A percentile compares a stretch with the other conserved stretches of the same genome.
These are phyloP conservation scores for Inga oerstediana DNA, from an alignment of 306 rosid genomes.

Conservation along the genomic window DNA sequence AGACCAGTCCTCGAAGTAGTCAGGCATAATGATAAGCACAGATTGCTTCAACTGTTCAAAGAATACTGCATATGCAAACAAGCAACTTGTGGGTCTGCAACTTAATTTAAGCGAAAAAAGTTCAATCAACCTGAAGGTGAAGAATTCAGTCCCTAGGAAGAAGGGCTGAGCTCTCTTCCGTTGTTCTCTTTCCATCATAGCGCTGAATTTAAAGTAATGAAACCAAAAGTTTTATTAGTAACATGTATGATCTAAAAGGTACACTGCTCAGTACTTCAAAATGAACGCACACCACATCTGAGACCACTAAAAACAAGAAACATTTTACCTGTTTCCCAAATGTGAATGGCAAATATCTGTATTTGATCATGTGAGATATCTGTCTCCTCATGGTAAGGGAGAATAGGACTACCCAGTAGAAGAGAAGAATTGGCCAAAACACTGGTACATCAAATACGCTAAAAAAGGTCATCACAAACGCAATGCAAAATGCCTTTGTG, in stretches of 20 bases:
- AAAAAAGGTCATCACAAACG: constrained; percentile 83
- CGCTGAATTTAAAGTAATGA: constrained; percentile 54
- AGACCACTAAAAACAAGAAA: neutral
- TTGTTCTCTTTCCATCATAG: constrained; percentile 66
- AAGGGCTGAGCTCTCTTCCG: constrained; percentile 51
- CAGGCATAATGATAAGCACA: constrained; percentile 34
- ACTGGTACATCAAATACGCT: constrained; percentile 67
- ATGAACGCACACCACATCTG: neutral
- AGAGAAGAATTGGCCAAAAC: constrained; percentile 96
- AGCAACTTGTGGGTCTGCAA: constrained; percentile 31
- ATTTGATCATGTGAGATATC: constrained; percentile 91
- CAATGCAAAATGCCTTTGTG: constrained; percentile 89
- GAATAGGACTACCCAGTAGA: constrained; percentile 88
- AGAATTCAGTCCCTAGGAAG: constrained; percentile 53
- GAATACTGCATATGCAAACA: constrained; percentile 38
- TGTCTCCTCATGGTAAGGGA: constrained; percentile 92
- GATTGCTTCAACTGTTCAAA: constrained; percentile 42
- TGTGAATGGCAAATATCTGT: constrained; percentile 93
- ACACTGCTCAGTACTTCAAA: constrained; percentile 5
- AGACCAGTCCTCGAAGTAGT: constrained; percentile 35
- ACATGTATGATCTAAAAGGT: constrained; percentile 8
- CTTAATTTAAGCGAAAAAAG: constrained; percentile 32
- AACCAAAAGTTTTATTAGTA: constrained; percentile 15
- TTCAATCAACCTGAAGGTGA: constrained; percentile 47
- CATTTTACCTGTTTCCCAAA: constrained; percentile 87